These are phyloP conservation scores for Venturia oleaginea DNA, from an alignment of 2,329 filamentous ascomycete genomes.

Conservation along the genomic window DNA sequence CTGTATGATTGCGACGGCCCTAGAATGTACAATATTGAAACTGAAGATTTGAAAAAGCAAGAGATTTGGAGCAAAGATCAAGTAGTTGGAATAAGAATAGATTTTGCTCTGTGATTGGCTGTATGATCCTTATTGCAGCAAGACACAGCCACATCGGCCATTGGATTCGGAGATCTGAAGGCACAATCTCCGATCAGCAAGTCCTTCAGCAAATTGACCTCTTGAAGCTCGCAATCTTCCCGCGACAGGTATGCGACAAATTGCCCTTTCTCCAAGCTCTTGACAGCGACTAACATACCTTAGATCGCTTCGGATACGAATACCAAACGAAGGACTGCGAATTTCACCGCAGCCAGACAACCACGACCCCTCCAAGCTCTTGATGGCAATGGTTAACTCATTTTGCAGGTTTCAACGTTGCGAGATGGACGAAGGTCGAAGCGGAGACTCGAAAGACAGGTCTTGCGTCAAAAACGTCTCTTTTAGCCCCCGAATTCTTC, in stretches of 20 bases:
- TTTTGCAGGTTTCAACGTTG: background rate
- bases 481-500: background rate
- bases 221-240: background rate
- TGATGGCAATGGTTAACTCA: background rate
- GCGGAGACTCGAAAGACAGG: background rate
- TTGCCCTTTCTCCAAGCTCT: background rate
- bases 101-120: too few relatives aligned
- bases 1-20: too few relatives aligned
- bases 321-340: background rate
- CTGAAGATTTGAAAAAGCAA: too few relatives aligned
- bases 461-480: slow-evolving; percentile 1
- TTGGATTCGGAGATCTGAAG: background rate
- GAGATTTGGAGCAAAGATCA: too few relatives aligned
- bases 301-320: background rate
- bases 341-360: too few relatives aligned
- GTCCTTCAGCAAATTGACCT: background rate
- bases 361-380: background rate
- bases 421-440: too few relatives aligned
- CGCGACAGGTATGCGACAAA: background rate
- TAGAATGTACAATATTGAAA: too few relatives aligned
- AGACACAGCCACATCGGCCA: background rate
- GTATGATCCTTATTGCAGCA: too few relatives aligned
- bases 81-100: too few relatives aligned
- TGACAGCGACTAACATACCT: background rate
- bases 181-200: background rate